A percentile compares a stretch with the other conserved stretches of the same genome.
phyloP scores from a whole-genome alignment of 129 eudicot species.

The Flaveria brownii region DNA sequence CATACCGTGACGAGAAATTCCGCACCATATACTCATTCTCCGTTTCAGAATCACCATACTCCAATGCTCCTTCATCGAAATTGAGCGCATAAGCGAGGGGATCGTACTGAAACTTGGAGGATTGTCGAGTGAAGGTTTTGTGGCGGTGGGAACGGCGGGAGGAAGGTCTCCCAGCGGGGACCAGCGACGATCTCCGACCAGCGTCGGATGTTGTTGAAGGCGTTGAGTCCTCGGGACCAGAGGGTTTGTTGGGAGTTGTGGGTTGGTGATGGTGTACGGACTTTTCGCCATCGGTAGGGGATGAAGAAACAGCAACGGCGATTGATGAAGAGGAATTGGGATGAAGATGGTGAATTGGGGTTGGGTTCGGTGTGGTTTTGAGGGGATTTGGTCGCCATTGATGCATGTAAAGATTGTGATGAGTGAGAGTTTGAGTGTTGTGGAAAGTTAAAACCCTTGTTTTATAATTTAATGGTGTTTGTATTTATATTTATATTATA shows the following conservation, averaged over 20 bases:
- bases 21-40: slow-evolving; percentile 43
- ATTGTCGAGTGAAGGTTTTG: slow-evolving; percentile 27
- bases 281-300: slow-evolving; percentile 37
- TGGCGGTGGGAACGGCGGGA: slow-evolving; percentile 64
- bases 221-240: slow-evolving; percentile 42
- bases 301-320: slow-evolving; percentile 45
- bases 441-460: slow-evolving; percentile 5
- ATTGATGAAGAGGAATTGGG: slow-evolving; percentile 6
- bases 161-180: slow-evolving; percentile 69
- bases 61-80: slow-evolving; percentile 58
- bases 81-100: slow-evolving; percentile 67
- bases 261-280: slow-evolving; percentile 17
- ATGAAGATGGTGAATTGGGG: slow-evolving; percentile 20
- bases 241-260: slow-evolving; percentile 11
- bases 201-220: slow-evolving; percentile 53
- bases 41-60: slow-evolving; percentile 38
- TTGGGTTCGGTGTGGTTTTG: slow-evolving; percentile 28
- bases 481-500: no score
- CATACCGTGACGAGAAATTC: slow-evolving; percentile 64
- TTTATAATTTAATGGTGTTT: no score
- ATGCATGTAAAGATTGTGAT: slow-evolving; percentile 5
- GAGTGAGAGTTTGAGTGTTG: slow-evolving; percentile 9
- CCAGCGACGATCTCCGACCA: slow-evolving; percentile 87
- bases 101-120: slow-evolving; percentile 60
- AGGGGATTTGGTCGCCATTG: slow-evolving; percentile 35